Evolutionary conservation across 768 basidiomycete genomes (phyloP).

Genomic region (Harrya chromipes): DNA sequence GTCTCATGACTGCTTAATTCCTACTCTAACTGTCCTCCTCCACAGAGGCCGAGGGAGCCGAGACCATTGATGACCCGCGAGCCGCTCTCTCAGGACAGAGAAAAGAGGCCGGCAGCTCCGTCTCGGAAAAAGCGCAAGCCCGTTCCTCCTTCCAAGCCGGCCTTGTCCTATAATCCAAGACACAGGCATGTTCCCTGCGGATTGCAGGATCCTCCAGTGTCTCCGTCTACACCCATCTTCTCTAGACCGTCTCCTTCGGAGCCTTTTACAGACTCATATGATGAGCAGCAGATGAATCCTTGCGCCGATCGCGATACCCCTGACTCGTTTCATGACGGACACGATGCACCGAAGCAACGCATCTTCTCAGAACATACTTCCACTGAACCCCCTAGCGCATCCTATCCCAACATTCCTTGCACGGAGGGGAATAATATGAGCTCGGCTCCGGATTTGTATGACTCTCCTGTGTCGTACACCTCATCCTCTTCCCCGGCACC

Average conservation of each 20-base stretch:
- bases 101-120: constrained; percentile 17
- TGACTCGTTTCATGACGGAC: constrained; percentile 5
- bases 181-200: constrained; percentile 22
- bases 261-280: constrained; percentile 7
- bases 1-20: constrained; percentile 11
- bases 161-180: constrained; percentile 19
- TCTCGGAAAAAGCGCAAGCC: constrained; percentile 26
- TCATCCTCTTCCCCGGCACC: constrained; percentile 23
- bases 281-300: constrained; percentile 9
- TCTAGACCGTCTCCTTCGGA: constrained; percentile 11
- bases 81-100: constrained; percentile 25
- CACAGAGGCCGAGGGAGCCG: constrained; percentile 22
- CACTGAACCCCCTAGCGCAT: constrained; percentile 3
- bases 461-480: constrained; percentile 19
- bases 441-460: constrained; percentile 16
- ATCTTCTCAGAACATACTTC: constrained; percentile 6
- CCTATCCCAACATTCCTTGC: constrained; percentile 12
- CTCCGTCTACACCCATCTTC: constrained; percentile 5
- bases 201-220: constrained; percentile 13
- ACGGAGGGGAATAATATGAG: constrained; percentile 13
- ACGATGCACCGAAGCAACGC: constrained; percentile 19
- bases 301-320: constrained; percentile 7
- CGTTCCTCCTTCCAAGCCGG: constrained; percentile 16
- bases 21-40: constrained; percentile 6
- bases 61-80: constrained; percentile 19